Evolutionary conservation across 805 yeast genomes (phyloP).

Genomic region (Cyberlindnera suaveolens): DNA sequence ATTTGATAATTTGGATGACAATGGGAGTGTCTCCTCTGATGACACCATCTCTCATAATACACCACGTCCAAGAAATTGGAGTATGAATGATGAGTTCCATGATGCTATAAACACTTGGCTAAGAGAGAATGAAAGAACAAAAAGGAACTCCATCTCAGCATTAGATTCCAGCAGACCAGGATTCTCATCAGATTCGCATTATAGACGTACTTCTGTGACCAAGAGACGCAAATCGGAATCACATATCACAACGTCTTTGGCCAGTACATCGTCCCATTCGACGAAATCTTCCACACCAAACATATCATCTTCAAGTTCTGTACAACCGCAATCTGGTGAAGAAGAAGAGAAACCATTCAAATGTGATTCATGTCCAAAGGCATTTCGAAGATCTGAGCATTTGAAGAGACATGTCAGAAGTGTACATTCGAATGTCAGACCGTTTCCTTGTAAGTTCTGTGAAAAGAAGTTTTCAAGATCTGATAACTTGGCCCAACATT

Average conservation of each 20-base stretch:
- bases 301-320: neutral
- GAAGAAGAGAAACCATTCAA: conserved; percentile 48
- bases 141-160: conserved; percentile 1
- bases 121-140: conserved; percentile 12
- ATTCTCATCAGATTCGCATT: neutral
- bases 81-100: conserved; percentile 23
- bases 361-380: conserved; percentile 57
- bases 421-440: conserved; percentile 66
- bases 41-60: neutral
- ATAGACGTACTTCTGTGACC: conserved; percentile 6
- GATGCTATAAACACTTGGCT: conserved; percentile 23
- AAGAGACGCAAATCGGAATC: conserved; percentile 24
- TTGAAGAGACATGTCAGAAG: conserved; percentile 68
- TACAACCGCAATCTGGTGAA: neutral
- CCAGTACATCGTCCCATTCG: neutral
- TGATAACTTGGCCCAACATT: conserved; percentile 62
- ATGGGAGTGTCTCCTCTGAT: neutral
- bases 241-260: neutral
- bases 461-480: conserved; percentile 59
- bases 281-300: neutral
- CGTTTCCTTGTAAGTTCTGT: conserved; percentile 56
- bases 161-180: no score
- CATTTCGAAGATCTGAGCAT: conserved; percentile 71
- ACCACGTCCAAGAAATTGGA: conserved; percentile 14
- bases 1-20: conserved; percentile 2